A percentile compares a stretch with the other conserved stretches of the same genome.
These are phyloP conservation scores for Epichloe uncinata DNA, from an alignment of 2,329 filamentous ascomycete genomes.

Conservation along the genomic window DNA sequence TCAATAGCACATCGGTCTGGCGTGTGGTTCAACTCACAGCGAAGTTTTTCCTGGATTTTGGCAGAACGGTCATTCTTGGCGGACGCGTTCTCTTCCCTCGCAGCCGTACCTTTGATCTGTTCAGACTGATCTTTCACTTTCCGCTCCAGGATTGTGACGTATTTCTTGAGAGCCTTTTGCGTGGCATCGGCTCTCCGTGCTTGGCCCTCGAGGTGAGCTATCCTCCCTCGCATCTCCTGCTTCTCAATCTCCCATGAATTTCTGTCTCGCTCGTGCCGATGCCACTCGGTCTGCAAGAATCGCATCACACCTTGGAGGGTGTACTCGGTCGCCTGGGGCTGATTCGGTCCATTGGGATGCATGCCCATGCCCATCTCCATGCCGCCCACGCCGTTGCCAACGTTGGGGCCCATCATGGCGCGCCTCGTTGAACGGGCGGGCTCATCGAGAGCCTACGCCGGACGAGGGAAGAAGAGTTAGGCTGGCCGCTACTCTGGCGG, in stretches of 20 bases:
- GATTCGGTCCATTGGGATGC: conserved; percentile 32
- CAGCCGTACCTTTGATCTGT: conserved; percentile 42
- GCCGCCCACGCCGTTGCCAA: conserved; percentile 31
- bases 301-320: conserved; percentile 80
- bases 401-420: conserved; percentile 29
- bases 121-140: conserved; percentile 73
- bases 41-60: conserved; percentile 43
- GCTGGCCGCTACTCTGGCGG: conserved; percentile 2
- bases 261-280: conserved; percentile 90
- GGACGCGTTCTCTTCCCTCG: conserved; percentile 26
- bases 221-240: conserved; percentile 97
- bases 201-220: conserved; percentile 87
- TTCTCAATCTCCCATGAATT: conserved; percentile 99
- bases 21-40: conserved; percentile 25
- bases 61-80: conserved; percentile 38
- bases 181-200: conserved; percentile 74
- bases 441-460: conserved; percentile 22
- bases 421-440: conserved; percentile 21
- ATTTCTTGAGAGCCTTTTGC: conserved; percentile 80
- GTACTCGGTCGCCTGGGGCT: conserved; percentile 48
- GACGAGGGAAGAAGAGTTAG: conserved; percentile 11
- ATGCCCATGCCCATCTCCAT: conserved; percentile 34
- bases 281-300: conserved; percentile 98
- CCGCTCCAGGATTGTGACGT: conserved; percentile 77
- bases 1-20: background rate